Percentiles rank a stretch among this genome's conserved stretches.
Evolutionary conservation across 75 land plant genomes (phyloP).

Genomic region (Picea glauca): DNA sequence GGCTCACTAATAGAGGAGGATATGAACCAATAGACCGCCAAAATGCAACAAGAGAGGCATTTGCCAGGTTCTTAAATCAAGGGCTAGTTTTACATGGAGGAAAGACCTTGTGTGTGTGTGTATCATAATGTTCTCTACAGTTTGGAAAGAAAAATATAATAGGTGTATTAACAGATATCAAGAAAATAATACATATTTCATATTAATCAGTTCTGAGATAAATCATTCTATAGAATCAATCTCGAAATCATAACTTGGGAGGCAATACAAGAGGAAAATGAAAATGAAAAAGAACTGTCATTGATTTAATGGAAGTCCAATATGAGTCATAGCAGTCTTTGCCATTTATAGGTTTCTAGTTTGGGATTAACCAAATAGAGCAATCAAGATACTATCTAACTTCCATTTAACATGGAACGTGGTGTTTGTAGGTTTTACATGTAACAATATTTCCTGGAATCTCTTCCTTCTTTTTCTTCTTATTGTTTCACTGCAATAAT

Average conservation of each 20-base stretch:
- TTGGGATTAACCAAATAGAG: neutral
- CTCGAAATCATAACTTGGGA: neutral
- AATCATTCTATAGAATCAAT: neutral
- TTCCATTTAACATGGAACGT: neutral
- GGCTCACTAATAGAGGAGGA: no score
- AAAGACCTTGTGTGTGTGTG: no score
- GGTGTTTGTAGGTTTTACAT: neutral
- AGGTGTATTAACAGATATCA: neutral
- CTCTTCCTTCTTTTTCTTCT: neutral
- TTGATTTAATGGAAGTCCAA: neutral
- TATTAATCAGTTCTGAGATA: no score
- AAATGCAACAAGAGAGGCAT: neutral
- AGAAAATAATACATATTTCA: no score
- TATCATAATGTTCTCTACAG: no score
- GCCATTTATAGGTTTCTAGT: neutral
- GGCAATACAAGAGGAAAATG: neutral
- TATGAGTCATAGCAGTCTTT: neutral
- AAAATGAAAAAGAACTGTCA: neutral
- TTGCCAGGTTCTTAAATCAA: neutral
- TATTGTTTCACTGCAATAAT: neutral
- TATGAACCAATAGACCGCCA: neutral
- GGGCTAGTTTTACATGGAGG: neutral
- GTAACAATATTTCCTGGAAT: neutral
- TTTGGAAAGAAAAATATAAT: neutral
- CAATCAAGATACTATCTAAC: neutral